Conservation (phyloP, 1,284 basidiomycete genomes). For the Fomes fomentarius region DNA sequence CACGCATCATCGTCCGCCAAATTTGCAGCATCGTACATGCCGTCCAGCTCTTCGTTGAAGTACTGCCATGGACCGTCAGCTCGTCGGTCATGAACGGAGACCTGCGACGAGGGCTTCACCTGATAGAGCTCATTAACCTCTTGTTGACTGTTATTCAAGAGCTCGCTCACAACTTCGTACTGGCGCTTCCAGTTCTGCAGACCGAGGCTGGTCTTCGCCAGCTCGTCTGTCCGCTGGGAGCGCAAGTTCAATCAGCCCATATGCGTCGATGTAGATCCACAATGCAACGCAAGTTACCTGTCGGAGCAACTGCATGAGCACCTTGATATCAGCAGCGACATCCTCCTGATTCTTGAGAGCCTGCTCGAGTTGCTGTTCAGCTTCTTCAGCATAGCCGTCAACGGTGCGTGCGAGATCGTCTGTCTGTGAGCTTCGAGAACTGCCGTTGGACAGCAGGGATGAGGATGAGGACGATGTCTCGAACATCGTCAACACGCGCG, state of each 20-base stretch:
- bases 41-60: constrained; percentile 90
- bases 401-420: constrained; percentile 40
- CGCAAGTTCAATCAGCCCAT: background rate
- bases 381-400: constrained; percentile 57
- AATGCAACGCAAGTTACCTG: too few species aligned
- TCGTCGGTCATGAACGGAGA: constrained; percentile 3
- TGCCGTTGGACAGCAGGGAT: constrained; percentile 20
- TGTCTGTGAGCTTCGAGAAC: constrained; percentile 24
- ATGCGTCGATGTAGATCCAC: too few species aligned
- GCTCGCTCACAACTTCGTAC: constrained; percentile 74
- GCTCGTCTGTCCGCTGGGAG: constrained; percentile 43
- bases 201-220: constrained; percentile 65
- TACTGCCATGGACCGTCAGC: constrained; percentile 52
- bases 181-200: constrained; percentile 72
- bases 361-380: constrained; percentile 56
- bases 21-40: constrained; percentile 82
- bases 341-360: constrained; percentile 56
- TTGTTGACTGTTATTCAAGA: constrained; percentile 74
- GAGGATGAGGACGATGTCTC: constrained; percentile 28
- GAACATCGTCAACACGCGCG: constrained; percentile 39
- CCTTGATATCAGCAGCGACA: constrained; percentile 51
- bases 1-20: constrained; percentile 82
- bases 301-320: constrained; percentile 52
- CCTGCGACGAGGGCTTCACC: constrained; percentile 47
- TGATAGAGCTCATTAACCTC: constrained; percentile 93